These are phyloP conservation scores for Rubia balearica DNA, from an alignment of 305 asterid genomes.

Conservation along the genomic window DNA sequence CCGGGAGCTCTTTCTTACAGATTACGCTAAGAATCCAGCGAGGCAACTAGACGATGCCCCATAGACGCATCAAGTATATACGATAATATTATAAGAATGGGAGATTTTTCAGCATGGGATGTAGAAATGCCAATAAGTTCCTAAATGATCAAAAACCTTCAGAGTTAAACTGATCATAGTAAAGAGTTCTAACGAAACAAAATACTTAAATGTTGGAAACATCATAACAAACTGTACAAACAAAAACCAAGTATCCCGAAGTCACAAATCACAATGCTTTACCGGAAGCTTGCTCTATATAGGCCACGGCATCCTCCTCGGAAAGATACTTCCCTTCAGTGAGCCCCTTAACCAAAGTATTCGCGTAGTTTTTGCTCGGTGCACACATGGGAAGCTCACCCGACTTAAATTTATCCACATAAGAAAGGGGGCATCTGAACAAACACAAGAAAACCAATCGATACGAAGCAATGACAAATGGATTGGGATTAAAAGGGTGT, in stretches of 20 bases:
- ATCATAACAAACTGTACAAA: background rate
- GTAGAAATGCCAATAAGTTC: background rate
- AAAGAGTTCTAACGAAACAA: background rate
- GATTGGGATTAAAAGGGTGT: background rate
- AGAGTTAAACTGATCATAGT: background rate
- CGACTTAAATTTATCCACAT: conserved; percentile 45
- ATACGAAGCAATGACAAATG: conserved; percentile 6
- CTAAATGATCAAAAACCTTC: background rate
- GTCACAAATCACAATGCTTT: conserved; percentile 36
- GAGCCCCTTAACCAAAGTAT: conserved; percentile 67
- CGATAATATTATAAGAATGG: no score
- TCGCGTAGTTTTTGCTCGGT: conserved; percentile 60
- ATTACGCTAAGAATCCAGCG: no score
- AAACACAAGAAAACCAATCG: background rate
- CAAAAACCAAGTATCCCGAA: background rate
- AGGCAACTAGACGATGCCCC: no score
- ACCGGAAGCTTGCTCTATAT: conserved; percentile 57
- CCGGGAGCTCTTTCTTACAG: no score
- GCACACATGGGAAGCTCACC: conserved; percentile 46
- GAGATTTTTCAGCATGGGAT: no score
- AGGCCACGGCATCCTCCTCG: conserved; percentile 59
- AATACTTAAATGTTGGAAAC: background rate
- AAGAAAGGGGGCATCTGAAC: conserved; percentile 58
- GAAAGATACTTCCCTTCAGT: conserved; percentile 72
- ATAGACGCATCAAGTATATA: no score